Evolutionary conservation across 805 yeast species (phyloP).

Genomic region (Zygotorulaspora danielsina): DNA sequence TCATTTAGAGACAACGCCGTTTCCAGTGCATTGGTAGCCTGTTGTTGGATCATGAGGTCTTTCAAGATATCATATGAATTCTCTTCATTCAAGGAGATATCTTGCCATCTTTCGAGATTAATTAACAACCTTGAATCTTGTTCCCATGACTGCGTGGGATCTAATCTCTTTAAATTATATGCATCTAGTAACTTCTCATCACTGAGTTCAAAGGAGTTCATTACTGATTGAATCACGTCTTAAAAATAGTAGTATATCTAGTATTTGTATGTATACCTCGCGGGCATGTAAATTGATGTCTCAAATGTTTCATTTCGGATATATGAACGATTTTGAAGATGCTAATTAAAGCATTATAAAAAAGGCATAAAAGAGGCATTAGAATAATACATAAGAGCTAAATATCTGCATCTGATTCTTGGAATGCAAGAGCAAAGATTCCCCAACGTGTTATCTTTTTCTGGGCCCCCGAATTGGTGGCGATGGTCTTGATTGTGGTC

Average conservation of each 20-base stretch:
- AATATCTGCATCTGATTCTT: neutral
- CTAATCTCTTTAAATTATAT: conserved; percentile 43
- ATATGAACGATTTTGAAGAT: too few species aligned
- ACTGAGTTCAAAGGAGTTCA: conserved; percentile 20
- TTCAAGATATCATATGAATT: conserved; percentile 35
- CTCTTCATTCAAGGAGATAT: conserved; percentile 24
- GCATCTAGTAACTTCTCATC: conserved; percentile 34
- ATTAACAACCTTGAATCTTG: conserved; percentile 32
- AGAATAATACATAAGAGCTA: neutral
- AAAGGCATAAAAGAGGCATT: neutral
- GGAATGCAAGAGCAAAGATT: too few species aligned
- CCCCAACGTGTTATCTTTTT: conserved; percentile 19
- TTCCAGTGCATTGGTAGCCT: conserved; percentile 27
- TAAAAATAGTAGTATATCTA: too few species aligned
- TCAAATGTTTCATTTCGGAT: neutral
- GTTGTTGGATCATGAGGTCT: conserved; percentile 29
- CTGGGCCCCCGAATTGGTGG: conserved; percentile 67
- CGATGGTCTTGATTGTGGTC: conserved; percentile 54
- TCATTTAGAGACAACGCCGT: conserved; percentile 22
- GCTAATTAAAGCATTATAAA: too few species aligned
- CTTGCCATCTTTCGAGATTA: conserved; percentile 25
- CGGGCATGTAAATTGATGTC: too few species aligned
- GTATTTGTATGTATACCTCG: too few species aligned
- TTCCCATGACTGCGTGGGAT: conserved; percentile 40
- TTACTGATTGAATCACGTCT: neutral